A percentile compares a stretch with the other conserved stretches of the same genome.
phyloP scores from a whole-genome alignment of 495 filamentous ascomycete genomes.

The Hypoxylon rickii region DNA sequence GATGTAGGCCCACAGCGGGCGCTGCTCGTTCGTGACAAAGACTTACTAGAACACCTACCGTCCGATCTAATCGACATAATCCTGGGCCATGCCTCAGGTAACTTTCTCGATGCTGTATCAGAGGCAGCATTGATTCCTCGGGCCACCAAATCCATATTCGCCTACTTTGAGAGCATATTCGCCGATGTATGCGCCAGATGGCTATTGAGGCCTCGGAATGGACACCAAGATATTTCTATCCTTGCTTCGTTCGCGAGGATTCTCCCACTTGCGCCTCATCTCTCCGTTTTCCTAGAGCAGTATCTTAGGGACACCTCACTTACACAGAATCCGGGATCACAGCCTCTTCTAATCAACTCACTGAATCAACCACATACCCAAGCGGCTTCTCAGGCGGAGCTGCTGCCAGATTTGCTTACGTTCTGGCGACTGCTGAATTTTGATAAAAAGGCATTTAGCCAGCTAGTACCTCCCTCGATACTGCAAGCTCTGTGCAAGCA shows the following conservation, averaged over 20 bases:
- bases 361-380: constrained; percentile 13
- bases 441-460: constrained; percentile 67
- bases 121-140: constrained; percentile 66
- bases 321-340: constrained; percentile 14
- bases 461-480: constrained; percentile 63
- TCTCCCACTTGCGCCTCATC: constrained; percentile 75
- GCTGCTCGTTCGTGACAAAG: constrained; percentile 44
- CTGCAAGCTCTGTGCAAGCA: constrained; percentile 71
- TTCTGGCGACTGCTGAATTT: constrained; percentile 77
- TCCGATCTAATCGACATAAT: constrained; percentile 68
- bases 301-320: constrained; percentile 43
- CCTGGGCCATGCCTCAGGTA: constrained; percentile 61
- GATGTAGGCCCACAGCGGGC: constrained; percentile 48
- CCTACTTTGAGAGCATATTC: constrained; percentile 69
- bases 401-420: constrained; percentile 62
- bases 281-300: constrained; percentile 60
- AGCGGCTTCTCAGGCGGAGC: constrained; percentile 19
- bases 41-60: constrained; percentile 60
- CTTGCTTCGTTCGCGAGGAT: constrained; percentile 78
- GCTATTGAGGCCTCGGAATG: constrained; percentile 50
- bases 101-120: constrained; percentile 73
- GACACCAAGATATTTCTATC: constrained; percentile 51
- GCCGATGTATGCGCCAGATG: constrained; percentile 81
- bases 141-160: constrained; percentile 70
- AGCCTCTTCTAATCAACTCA: constrained; percentile 29